Base-by-base conservation (phyloP, 2,329 filamentous ascomycete species). In the Trichoderma endophyticum region DNA sequence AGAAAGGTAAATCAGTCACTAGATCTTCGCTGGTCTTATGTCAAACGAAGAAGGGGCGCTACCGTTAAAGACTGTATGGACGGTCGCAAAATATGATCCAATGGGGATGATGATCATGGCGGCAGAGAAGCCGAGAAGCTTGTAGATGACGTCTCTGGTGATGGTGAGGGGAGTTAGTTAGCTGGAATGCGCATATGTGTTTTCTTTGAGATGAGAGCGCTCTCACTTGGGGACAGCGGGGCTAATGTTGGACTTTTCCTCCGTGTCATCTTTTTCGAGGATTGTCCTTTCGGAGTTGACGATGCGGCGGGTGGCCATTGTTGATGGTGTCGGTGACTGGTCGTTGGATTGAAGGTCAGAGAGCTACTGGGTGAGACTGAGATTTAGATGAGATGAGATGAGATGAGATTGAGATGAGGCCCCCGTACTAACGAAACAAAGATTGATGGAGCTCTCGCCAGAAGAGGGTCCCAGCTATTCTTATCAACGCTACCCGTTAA, bases 91-190 rank as follows among this genome's bases (percentile, higher is more conserved):
- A 82, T 98, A 99, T 56, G 92, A 94, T 54, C 93, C 91, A 76
- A 99, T 93, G 15, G 96, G 96, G 24, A 93, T 83, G 18, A 92
- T 88, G 73, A 98, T 88, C 95, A 99, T 98, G 79, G 94, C 95
- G 51, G 95, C 85, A 0, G 95, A 97, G 83, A 98, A 98, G 74
- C 88, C 91, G 18, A 98, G 87, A 24, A 99, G 90, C 84, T 98
- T 99, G 79, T 91, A 84, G 75, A 99, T 96, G 75, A 98, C 94
- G 79, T 92, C 86, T 71, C 94, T 94, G 70, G 12, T 36, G 18
- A 26, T 94, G 70, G 12, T 43, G 18, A 26, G 54, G 9, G 15
- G 21, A 1, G 14, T n/a, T 24, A 28, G n/a, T 28, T 39, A 48
- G 43, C 14, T 70, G 24, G 62, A 26, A n/a, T 14, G 30, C n/a